Conservation (phyloP, 345 rosid species). For the Brassica carinata region DNA sequence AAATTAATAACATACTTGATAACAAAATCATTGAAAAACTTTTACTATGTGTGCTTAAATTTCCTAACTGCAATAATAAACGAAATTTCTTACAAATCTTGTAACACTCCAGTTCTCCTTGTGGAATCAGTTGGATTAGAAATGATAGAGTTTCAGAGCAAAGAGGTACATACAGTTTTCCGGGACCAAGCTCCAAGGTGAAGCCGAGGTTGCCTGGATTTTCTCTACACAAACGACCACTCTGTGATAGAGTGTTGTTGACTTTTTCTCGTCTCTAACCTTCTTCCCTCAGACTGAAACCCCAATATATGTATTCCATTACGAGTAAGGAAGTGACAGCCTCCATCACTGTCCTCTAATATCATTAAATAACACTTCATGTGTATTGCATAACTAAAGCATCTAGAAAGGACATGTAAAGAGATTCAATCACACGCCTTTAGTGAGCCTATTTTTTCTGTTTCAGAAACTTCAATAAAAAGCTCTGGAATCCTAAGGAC, state of each 20-base stretch:
- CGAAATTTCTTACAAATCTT: neutral
- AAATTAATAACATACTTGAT: neutral
- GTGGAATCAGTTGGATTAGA: constrained; percentile 42
- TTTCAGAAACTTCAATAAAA: constrained; percentile 81
- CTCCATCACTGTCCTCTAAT: constrained; percentile 69
- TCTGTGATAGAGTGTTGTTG: constrained; percentile 65
- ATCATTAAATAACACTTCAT: constrained; percentile 9
- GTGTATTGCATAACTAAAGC: neutral
- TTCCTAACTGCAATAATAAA: neutral
- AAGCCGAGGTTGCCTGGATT: constrained; percentile 69
- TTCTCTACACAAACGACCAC: constrained; percentile 70
- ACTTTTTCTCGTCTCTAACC: constrained; percentile 62
- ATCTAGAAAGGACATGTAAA: neutral
- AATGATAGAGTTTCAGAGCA: constrained; percentile 50
- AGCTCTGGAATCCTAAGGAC: constrained; percentile 87
- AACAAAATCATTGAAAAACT: neutral
- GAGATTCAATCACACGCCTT: constrained; percentile 55
- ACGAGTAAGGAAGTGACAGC: constrained; percentile 74
- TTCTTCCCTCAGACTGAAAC: constrained; percentile 81
- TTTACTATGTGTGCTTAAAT: neutral
- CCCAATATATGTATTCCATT: constrained; percentile 73
- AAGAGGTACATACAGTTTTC: constrained; percentile 44
- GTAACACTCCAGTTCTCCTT: neutral
- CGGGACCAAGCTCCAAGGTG: constrained; percentile 65
- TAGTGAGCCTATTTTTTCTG: constrained; percentile 74